Evolutionary conservation across 768 basidiomycete species (phyloP), one percentile per base, ranked within the genome.

Genomic region (Gloeopeniophorella convolvens): DNA sequence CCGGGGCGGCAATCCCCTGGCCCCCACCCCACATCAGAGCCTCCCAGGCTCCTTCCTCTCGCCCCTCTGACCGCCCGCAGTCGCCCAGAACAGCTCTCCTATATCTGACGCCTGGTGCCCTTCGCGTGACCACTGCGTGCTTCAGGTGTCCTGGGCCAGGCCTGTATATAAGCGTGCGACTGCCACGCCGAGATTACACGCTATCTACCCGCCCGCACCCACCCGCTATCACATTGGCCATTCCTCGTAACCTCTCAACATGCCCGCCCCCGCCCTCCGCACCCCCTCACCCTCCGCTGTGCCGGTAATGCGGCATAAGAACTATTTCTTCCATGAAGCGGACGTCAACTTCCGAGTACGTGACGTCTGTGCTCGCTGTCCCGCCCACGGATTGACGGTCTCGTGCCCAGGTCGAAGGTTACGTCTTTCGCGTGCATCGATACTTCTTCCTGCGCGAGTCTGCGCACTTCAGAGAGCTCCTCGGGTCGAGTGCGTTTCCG

Each of bases 391-490:
- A 6, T 18, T 45, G 26, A 59, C 15, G 31, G 15, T 35, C 13
- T 16, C 7, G 37, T 30, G 13, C 10, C 31, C 21, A 85, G 83
- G 77, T 78, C 13, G 79, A 81, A 41, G 72, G 79, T 47, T 63
- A 69, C 4, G 65, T 76, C 0, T 85, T 81, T 54, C 67, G 75
- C 0, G 70, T 86, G 0, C 82, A 84, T 50, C 70, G 75, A 1
- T 79, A 76, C 36, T 83, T 84, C 42, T 82, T 86, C 32, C 70
- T 72, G n/a, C 68, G 83, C 0, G 82, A 86, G 44, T 83, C 82
- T 0, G 42, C 63, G 0, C 70, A 66, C 26, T 82, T 83, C 61
- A 54, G 54, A 15, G 52, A 60, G 13, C 45, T 56, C 36, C 60
- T 66, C 23, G 48, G 40, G 2, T 9, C 51, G 9, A 42, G 54